Conservation (phyloP, 2,329 filamentous ascomycete species). For the Colletotrichum zoysiae region DNA sequence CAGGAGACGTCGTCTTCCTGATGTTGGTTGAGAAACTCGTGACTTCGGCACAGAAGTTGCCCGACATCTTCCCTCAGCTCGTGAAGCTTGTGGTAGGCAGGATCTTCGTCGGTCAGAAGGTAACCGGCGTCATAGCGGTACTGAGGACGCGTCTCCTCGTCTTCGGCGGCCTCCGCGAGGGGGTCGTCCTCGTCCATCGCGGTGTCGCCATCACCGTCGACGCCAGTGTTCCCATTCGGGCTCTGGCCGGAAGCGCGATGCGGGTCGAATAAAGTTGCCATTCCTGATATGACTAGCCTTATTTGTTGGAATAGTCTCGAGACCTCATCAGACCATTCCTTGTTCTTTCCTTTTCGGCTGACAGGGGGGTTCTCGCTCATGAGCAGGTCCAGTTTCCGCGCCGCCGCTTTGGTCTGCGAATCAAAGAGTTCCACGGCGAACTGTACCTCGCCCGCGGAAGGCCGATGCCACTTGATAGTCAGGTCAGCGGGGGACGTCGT, state of each 20-base stretch:
- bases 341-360: constrained; percentile 93
- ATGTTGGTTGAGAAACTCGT: constrained; percentile 83
- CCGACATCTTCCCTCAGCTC: constrained; percentile 84
- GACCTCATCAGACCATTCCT: constrained; percentile 98
- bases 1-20: constrained; percentile 97
- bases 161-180: constrained; percentile 75
- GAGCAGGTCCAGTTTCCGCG: constrained; percentile 80
- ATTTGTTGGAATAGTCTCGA: constrained; percentile 90
- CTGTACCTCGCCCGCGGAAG: constrained; percentile 81
- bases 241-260: constrained; percentile 72
- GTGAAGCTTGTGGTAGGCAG: constrained; percentile 82
- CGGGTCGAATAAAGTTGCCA: constrained; percentile 90
- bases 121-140: constrained; percentile 94
- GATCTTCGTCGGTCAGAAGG: constrained; percentile 69
- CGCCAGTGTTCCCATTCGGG: constrained; percentile 50
- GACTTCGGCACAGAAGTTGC: constrained; percentile 83
- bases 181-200: constrained; percentile 61
- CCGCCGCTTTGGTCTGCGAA: constrained; percentile 82
- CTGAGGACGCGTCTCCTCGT: constrained; percentile 85
- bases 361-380: constrained; percentile 85
- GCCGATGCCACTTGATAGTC: constrained; percentile 91
- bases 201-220: constrained; percentile 63
- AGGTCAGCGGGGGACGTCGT: constrained; percentile 80
- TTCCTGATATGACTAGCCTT: constrained; percentile 88
- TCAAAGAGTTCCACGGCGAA: constrained; percentile 93